Evolutionary conservation across 1,284 basidiomycete genomes (phyloP), one percentile per base, ranked within the genome.

Genomic region (Bondarzewia mesenterica): DNA sequence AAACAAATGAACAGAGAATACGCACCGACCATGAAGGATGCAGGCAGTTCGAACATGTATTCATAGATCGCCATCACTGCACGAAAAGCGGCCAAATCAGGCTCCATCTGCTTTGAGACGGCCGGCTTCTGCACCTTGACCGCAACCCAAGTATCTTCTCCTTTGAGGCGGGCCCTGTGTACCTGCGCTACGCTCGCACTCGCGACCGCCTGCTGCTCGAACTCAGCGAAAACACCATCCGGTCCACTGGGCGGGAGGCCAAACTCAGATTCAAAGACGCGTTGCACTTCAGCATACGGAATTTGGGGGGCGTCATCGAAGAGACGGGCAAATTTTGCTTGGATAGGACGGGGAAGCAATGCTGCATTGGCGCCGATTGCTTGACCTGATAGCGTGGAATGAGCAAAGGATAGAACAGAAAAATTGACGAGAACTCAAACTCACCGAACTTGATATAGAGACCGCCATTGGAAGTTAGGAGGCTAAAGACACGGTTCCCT

Each of bases 71-170:
- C 86, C 80, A 86, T 85, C 1, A 85, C 82, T 3, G 69, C 55
- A 12, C 76, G 66, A 58, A 78, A 85, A 3, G 75, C 78, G 21
- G 69, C 78, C 22, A 93, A 66, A 63, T 93, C 89, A 81, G 83
- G 90, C 52, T 88, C 81, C 66, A 89, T 83, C 68, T 95, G 92
- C 57, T 79, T 88, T 46, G 72, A 74, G 15, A 95, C 89, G 25
- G 82, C 86, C 0, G 89, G 91, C 58, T 93, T 93, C 67, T 94
- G 89, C n/a, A 93, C 72, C 67, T 94, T 94, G 54, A 95, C 91
- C 0, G 91, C 92, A 1, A 94, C 91, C 74, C 82, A 77, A 42
- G 53, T 47, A 20, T 15, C 37, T 22, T 59, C 63, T 18, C 36
- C 29, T 54, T 73, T 78, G 26, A 91, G 63, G 41, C 75, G 78